Evolutionary conservation across 2,329 filamentous ascomycete species (phyloP).

Genomic region (Tolypocladium sp.): DNA sequence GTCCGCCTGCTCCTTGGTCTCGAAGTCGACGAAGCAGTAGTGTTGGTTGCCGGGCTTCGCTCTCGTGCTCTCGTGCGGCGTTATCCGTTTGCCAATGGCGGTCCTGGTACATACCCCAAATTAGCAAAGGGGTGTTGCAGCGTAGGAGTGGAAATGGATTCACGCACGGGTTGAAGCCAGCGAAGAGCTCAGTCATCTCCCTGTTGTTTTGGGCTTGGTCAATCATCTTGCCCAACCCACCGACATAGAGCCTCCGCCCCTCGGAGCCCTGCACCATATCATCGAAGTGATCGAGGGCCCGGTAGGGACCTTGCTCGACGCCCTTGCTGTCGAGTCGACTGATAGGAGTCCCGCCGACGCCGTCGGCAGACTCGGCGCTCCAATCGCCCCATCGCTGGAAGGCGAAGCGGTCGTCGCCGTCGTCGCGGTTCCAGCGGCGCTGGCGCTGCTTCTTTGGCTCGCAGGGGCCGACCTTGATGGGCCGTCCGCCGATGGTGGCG

Average conservation of each 20-base stretch:
- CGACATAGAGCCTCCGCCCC: constrained; percentile 37
- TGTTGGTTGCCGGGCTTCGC: constrained; percentile 46
- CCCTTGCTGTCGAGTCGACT: background rate
- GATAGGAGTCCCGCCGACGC: background rate
- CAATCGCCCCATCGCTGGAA: constrained; percentile 37
- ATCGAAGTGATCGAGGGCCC: constrained; percentile 20
- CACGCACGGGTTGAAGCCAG: constrained; percentile 30
- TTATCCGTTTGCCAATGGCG: constrained; percentile 43
- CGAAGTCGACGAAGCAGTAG: constrained; percentile 59
- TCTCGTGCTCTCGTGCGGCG: constrained; percentile 44
- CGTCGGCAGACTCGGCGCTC: constrained; percentile 14
- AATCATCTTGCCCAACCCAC: constrained; percentile 38
- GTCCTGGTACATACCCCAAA: constrained; percentile 5
- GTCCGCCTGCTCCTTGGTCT: constrained; percentile 41
- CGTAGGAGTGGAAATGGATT: constrained; percentile 9
- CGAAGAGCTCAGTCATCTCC: constrained; percentile 39
- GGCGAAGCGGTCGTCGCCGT: constrained; percentile 11
- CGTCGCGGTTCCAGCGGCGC: constrained; percentile 7
- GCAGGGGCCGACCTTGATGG: constrained; percentile 56
- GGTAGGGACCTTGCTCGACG: constrained; percentile 16
- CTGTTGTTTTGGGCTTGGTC: constrained; percentile 36
- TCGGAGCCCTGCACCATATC: constrained; percentile 16
- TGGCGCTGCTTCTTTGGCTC: constrained; percentile 37
- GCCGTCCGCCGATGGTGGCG: constrained; percentile 44
- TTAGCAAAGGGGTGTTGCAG: background rate